Base-by-base conservation (phyloP, 306 rosid genomes). In the Albizia julibrissin region DNA sequence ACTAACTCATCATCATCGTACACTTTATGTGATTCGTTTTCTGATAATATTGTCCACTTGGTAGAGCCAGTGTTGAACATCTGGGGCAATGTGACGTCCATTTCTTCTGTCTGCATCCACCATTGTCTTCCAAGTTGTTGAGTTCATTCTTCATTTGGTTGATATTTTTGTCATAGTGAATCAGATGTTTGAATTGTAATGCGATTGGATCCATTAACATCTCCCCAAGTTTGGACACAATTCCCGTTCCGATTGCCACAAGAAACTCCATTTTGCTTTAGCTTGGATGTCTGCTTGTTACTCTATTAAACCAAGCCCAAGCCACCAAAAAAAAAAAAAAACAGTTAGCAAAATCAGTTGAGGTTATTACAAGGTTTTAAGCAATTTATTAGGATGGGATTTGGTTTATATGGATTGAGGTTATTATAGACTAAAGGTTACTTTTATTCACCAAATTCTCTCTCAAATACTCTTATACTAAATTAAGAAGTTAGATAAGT, bases 71-170 rank as follows among this genome's bases (percentile, higher is more conserved):
- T 68, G 26, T 75, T 75, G 40, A 10, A 82, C 85, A 21, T 5
- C 19, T 40, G 62, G 18, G 22, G 67, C 50, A 67, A 81, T 54
- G 10, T 54, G 49, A 27, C n/a, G 80, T 27, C 80, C 81, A 27
- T 47, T 75, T 4, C 81, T 82, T 68, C 21, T 68, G 29, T 76
- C 77, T 40, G 59, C 81, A 15, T 56, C 77, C 40, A 69, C 77
- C 52, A n/a, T 52, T 68, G 13, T 56, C 64, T 21, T 67, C 21
- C 72, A 82, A 69, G 3, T n/a, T 14, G 10, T 56, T 13, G 2
- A 22, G 62, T 43, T 75, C 71, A 9, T 37, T 34, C 56, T 26
- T 68, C 21, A 75, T 42, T 29, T 40, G 43, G 34, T 58, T 27
- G 8, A 68, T 26, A 24, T 49, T 67, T 69, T 42, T 58, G 13